Evolutionary conservation across 1,284 basidiomycete genomes (phyloP).

Genomic region (Rhizoctonia solani): DNA sequence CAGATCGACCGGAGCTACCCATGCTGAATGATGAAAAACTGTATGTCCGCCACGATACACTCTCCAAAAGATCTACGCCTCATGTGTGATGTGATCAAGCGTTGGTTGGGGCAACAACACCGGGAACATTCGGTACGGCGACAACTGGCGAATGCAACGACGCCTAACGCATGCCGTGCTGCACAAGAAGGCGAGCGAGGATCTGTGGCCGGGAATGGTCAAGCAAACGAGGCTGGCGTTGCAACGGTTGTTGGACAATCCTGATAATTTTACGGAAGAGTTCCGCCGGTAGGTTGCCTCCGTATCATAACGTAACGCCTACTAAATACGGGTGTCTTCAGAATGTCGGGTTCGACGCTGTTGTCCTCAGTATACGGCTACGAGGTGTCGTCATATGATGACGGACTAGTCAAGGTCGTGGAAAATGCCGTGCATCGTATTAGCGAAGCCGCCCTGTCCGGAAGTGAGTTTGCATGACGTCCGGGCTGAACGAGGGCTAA

Average conservation of each 20-base stretch:
- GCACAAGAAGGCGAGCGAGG: background rate
- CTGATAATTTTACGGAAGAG: background rate
- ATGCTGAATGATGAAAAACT: slow-evolving; percentile 8
- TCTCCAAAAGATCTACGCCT: background rate
- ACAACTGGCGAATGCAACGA: slow-evolving; percentile 5
- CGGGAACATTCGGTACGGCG: slow-evolving; percentile 1
- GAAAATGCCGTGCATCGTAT: background rate
- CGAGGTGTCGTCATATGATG: background rate
- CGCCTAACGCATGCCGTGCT: background rate
- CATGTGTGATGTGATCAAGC: background rate
- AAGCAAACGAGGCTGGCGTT: background rate
- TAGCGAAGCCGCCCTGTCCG: slow-evolving; percentile 13
- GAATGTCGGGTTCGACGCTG: slow-evolving; percentile 1
- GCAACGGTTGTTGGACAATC: background rate
- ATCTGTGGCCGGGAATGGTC: background rate
- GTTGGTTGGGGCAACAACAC: slow-evolving; percentile 5
- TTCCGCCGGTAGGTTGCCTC: background rate
- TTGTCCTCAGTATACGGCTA: slow-evolving; percentile 16
- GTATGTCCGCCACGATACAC: background rate
- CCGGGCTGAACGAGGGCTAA: background rate
- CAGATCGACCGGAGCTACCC: slow-evolving; percentile 31
- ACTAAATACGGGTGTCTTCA: background rate
- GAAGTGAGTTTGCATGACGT: background rate
- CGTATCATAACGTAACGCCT: background rate
- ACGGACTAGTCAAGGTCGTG: background rate